Evolutionary conservation across 176 grass and related monocot species (phyloP).

Genomic region (Miscanthus lutarioriparius): DNA sequence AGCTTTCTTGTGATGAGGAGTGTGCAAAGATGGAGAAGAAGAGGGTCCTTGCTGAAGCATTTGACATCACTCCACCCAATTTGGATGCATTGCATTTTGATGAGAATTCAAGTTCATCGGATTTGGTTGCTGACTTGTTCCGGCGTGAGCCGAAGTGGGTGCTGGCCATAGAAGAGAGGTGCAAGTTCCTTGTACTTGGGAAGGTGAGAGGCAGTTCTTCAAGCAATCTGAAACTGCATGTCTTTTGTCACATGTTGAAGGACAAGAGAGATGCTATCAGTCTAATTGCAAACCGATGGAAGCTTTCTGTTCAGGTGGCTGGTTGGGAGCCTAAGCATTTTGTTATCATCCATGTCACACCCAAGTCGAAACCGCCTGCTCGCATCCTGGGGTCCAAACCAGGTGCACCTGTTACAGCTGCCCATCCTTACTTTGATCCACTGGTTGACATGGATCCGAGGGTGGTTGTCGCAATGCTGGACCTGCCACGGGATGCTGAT

Average conservation of each 20-base stretch:
- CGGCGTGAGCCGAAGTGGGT: conserved; percentile 86
- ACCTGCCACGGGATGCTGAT: conserved; percentile 87
- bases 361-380: conserved; percentile 74
- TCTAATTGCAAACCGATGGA: conserved; percentile 84
- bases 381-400: conserved; percentile 72
- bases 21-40: conserved; percentile 85
- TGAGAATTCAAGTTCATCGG: conserved; percentile 55
- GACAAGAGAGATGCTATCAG: conserved; percentile 85
- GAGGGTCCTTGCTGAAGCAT: conserved; percentile 84
- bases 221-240: conserved; percentile 61
- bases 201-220: conserved; percentile 61
- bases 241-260: conserved; percentile 75
- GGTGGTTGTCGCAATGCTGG: conserved; percentile 81
- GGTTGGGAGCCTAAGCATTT: conserved; percentile 94
- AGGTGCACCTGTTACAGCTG: conserved; percentile 42
- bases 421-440: conserved; percentile 63
- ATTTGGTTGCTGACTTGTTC: conserved; percentile 68
- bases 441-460: conserved; percentile 89
- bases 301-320: conserved; percentile 71
- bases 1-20: conserved; percentile 88
- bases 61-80: conserved; percentile 79
- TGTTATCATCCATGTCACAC: conserved; percentile 71
- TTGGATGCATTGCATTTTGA: conserved; percentile 86
- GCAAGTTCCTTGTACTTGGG: conserved; percentile 88
- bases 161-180: conserved; percentile 83